Conservation (phyloP, 495 filamentous ascomycete genomes). For the Hypomontagnella monticulosa region DNA sequence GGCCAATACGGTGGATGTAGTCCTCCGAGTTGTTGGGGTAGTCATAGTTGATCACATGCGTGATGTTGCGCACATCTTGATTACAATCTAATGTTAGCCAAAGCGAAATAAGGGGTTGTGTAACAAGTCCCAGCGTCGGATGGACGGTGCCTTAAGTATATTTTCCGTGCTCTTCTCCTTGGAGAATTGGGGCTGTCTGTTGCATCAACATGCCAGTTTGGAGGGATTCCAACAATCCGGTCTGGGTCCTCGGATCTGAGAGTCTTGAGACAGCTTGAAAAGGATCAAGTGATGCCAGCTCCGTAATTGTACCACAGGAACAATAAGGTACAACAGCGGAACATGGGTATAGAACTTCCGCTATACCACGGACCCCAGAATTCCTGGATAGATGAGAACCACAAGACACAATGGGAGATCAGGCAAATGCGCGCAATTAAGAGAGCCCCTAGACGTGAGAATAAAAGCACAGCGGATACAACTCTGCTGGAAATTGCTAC, state of each 20-base stretch:
- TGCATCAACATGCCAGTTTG: slow-evolving; percentile 64
- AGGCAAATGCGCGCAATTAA: slow-evolving; percentile 84
- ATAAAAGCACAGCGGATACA: slow-evolving; percentile 83
- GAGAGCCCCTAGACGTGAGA: slow-evolving; percentile 83
- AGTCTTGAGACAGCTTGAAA: slow-evolving; percentile 65
- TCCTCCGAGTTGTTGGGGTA: slow-evolving; percentile 99
- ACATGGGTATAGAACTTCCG: slow-evolving; percentile 62
- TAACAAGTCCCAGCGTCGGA: slow-evolving; percentile 67
- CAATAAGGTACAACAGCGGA: slow-evolving; percentile 75
- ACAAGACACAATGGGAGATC: slow-evolving; percentile 78
- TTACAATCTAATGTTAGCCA: slow-evolving; percentile 79
- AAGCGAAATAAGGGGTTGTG: slow-evolving; percentile 56
- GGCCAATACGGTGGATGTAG: slow-evolving; percentile 98
- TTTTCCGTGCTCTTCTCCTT: slow-evolving; percentile 73
- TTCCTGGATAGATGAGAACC: slow-evolving; percentile 76
- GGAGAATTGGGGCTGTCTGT: slow-evolving; percentile 65
- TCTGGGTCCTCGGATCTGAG: slow-evolving; percentile 73
- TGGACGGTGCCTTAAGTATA: slow-evolving; percentile 64
- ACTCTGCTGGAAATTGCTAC: slow-evolving; percentile 72
- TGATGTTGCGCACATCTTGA: slow-evolving; percentile 99
- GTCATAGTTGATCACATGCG: slow-evolving; percentile 99
- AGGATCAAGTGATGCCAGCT: slow-evolving; percentile 77
- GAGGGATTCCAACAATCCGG: slow-evolving; percentile 68
- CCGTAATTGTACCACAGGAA: slow-evolving; percentile 73
- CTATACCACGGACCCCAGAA: slow-evolving; percentile 87